Evolutionary conservation across 108 stramenopile genomes (phyloP).

Genomic region (Pseudonitzschia multistriata): DNA sequence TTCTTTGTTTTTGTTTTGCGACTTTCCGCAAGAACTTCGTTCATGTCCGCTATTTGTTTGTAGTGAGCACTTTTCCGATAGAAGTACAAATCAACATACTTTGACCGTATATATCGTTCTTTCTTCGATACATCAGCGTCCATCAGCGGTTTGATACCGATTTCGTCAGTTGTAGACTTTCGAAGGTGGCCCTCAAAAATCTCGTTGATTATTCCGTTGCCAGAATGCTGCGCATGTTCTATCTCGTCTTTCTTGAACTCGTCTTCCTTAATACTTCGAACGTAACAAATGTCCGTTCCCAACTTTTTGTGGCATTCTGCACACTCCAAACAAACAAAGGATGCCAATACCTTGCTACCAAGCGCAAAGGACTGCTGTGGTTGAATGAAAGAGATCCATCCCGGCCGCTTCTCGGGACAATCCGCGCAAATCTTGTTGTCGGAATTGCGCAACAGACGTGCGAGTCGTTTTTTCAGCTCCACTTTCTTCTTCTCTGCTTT

Average conservation of each 20-base stretch:
- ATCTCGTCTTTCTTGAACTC: conserved; percentile 59
- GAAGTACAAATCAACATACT: conserved; percentile 25
- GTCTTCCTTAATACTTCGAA: conserved; percentile 73
- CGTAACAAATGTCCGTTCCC: conserved; percentile 89
- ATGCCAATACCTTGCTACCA: conserved; percentile 55
- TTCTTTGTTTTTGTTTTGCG: neutral
- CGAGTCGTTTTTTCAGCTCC: conserved; percentile 20
- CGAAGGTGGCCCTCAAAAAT: conserved; percentile 63
- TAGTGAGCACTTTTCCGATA: conserved; percentile 20
- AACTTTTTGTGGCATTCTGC: conserved; percentile 84
- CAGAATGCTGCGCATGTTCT: conserved; percentile 61
- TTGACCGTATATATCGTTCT: conserved; percentile 25
- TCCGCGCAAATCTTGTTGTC: conserved; percentile 73
- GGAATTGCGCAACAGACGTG: conserved; percentile 1
- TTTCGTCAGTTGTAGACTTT: conserved; percentile 12
- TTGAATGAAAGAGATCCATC: conserved; percentile 77
- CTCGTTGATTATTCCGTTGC: conserved; percentile 59
- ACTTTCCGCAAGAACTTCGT: neutral
- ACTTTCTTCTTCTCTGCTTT: neutral
- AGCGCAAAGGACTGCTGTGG: conserved; percentile 52
- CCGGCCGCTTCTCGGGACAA: conserved; percentile 85
- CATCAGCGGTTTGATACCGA: conserved; percentile 24
- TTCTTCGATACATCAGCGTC: conserved; percentile 20
- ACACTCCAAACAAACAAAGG: conserved; percentile 94
- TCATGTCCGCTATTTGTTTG: conserved; percentile 5